Evolutionary conservation across 129 eudicot genomes (phyloP).

Genomic region (Pittosporum tobira): DNA sequence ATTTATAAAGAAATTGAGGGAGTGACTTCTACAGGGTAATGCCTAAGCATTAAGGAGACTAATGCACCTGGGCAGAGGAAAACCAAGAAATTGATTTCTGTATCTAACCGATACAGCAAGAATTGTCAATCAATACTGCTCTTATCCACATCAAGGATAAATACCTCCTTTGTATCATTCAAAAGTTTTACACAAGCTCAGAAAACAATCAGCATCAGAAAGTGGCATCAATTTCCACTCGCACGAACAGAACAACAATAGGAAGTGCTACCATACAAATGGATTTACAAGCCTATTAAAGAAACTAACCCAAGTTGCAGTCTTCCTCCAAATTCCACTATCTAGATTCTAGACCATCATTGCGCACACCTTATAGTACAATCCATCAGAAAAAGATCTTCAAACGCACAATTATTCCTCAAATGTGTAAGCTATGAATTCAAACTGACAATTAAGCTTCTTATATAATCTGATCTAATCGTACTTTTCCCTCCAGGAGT

Average conservation of each 20-base stretch:
- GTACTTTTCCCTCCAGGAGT: slow-evolving; percentile 68
- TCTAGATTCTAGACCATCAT: slow-evolving; percentile 1
- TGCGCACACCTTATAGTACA: background rate
- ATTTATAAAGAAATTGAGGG: too few relatives aligned
- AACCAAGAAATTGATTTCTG: background rate
- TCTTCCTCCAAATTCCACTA: background rate
- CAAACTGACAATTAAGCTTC: background rate
- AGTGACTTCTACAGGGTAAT: background rate
- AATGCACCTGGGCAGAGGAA: background rate
- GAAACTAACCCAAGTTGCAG: background rate
- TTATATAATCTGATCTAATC: slow-evolving; percentile 15
- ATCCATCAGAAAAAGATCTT: background rate
- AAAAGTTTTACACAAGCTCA: background rate
- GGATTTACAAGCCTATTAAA: background rate
- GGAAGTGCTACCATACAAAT: background rate
- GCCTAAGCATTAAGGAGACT: background rate
- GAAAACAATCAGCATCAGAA: background rate
- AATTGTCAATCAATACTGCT: background rate
- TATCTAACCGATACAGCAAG: too few relatives aligned
- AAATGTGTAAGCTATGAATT: background rate
- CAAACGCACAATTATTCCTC: background rate
- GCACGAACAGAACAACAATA: background rate
- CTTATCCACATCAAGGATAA: background rate
- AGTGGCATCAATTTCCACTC: background rate
- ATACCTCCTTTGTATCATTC: background rate